A percentile compares a stretch with the other conserved stretches of the same genome.
phyloP scores from a whole-genome alignment of 495 filamentous ascomycete genomes.

The Penicillium paxilli region DNA sequence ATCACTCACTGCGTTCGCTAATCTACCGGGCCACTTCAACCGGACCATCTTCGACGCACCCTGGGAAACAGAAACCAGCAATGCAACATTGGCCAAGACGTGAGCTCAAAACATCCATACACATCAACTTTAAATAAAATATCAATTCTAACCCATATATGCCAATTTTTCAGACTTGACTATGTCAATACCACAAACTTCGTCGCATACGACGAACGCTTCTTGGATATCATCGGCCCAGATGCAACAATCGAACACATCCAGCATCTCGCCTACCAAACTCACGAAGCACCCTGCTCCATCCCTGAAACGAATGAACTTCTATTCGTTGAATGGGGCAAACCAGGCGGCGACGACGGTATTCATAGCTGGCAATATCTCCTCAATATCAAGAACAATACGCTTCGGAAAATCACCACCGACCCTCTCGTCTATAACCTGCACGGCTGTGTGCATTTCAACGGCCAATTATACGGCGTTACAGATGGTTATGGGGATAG shows the following conservation, averaged over 20 bases:
- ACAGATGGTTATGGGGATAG: conserved; percentile 9
- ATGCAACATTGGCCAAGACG: background rate
- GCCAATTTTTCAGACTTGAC: background rate
- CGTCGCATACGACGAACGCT: conserved; percentile 12
- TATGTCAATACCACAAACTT: conserved; percentile 13
- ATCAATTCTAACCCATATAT: background rate
- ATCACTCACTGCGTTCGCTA: background rate
- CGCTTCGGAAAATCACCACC: conserved; percentile 6
- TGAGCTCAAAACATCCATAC: too few species aligned
- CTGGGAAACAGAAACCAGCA: background rate
- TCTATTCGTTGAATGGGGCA: conserved; percentile 17
- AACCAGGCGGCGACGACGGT: conserved; percentile 9
- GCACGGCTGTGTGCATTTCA: conserved; percentile 14
- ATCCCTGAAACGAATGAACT: conserved; percentile 12
- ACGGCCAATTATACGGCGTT: conserved; percentile 8
- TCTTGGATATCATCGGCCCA: conserved; percentile 11
- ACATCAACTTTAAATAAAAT: too few species aligned
- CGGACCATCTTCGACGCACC: background rate
- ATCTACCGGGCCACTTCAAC: background rate
- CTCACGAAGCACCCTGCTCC: conserved; percentile 14
- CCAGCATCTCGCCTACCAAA: conserved; percentile 12
- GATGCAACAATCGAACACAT: conserved; percentile 13
- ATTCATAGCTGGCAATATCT: conserved; percentile 17
- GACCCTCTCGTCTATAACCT: conserved; percentile 10
- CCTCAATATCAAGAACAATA: conserved; percentile 10